phyloP scores from a whole-genome alignment of 345 rosid genomes.

The Acer negundo region DNA sequence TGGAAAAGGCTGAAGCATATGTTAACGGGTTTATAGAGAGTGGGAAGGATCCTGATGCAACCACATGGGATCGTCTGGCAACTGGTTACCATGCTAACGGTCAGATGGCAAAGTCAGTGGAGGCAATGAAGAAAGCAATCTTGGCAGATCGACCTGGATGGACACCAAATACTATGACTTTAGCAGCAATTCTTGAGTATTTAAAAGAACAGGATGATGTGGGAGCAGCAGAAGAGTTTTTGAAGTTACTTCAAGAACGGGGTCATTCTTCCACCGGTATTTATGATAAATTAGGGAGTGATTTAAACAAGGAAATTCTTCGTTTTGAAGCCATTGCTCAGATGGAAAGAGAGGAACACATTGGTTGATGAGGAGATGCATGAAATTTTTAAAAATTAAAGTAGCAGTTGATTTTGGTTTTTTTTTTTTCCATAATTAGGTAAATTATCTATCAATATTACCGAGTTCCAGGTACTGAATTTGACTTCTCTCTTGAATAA shows the following conservation, averaged over 20 bases:
- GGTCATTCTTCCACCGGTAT: background rate
- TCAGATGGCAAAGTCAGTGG: constrained; percentile 48
- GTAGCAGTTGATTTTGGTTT: background rate
- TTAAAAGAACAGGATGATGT: constrained; percentile 31
- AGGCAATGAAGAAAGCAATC: constrained; percentile 43
- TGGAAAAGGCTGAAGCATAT: constrained; percentile 56
- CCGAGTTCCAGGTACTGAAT: background rate
- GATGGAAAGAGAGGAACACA: constrained; percentile 13
- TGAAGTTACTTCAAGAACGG: constrained; percentile 15
- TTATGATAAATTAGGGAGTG: background rate
- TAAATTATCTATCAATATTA: background rate
- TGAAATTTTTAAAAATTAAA: background rate
- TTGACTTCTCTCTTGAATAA: background rate
- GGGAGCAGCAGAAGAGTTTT: constrained; percentile 26
- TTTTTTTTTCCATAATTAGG: no score
- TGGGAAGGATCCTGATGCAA: constrained; percentile 32
- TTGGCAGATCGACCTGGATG: constrained; percentile 31
- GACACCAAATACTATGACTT: constrained; percentile 31
- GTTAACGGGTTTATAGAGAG: constrained; percentile 32
- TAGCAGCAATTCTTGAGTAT: constrained; percentile 46
- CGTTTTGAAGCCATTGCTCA: background rate
- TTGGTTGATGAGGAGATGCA: background rate
- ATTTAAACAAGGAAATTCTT: background rate
- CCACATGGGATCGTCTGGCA: constrained; percentile 46
- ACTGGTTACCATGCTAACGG: constrained; percentile 33